Base-by-base conservation (phyloP, 805 yeast genomes). In the Zygotorulaspora sp. region DNA sequence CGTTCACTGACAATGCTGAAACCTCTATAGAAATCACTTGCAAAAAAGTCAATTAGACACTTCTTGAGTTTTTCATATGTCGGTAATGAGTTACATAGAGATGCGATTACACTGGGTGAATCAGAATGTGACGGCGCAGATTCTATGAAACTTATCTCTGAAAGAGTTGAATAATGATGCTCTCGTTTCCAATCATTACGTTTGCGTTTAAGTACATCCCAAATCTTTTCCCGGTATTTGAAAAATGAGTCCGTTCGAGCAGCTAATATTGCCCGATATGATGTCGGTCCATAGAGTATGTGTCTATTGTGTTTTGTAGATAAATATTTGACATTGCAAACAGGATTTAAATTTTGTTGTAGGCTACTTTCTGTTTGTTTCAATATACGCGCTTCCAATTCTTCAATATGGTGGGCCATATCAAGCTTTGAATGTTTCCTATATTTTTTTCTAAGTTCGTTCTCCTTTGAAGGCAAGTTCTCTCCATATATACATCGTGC, bases 11-110 rank as follows among this genome's bases (percentile, higher is more conserved):
- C 28, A 8, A 46, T 32, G 21, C 34, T 32, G 27, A 21, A 41
- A 10, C 40, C 26, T 6, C 27, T 13, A 20, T 19, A 41, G 12
- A 46, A 25, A 7, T 38, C 16, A 17, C 45, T 37, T 2, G 23
- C 17, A n/a, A 46, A 46, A 30, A 40, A 46, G 12, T 22, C 30
- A n/a, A 14, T 22, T 10, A 44, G 30, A 13, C 9, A 12, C n/a
- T 19, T 17, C 20, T 35, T 30, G 20, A 44, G 30, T 17, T 19
- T 31, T 22, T 44, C 45, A 26, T 33, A 40, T 11, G 33, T 23
- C 4, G 48, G 48, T 27, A 44, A 32, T 3, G 43, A 24, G 18
- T 29, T 11, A 21, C 48, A 41, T 31, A 44, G 12, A 10, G 45
- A 41, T 12, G 35, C 36, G 7, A 44, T 12, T 8, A 40, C 41